These are phyloP conservation scores for Sordariomycetes sp. DNA, from an alignment of 2,329 filamentous ascomycete genomes.

Conservation along the genomic window DNA sequence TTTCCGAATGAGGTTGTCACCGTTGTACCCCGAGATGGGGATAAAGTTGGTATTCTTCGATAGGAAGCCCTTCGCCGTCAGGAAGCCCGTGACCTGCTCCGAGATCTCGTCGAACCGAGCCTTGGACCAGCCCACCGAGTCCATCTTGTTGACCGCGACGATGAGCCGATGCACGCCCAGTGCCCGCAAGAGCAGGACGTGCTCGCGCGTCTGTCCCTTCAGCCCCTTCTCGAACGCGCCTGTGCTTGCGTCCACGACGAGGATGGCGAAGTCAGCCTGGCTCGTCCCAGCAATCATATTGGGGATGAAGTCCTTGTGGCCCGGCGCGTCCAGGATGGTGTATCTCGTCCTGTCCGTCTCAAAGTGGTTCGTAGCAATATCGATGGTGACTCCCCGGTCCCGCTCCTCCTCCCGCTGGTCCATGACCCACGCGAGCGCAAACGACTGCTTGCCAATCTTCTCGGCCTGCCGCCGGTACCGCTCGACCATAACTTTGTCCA, in stretches of 20 bases:
- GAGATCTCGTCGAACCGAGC: conserved; percentile 75
- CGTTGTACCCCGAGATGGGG: conserved; percentile 78
- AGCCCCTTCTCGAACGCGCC: conserved; percentile 91
- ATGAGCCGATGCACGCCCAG: conserved; percentile 82
- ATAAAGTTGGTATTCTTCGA: conserved; percentile 73
- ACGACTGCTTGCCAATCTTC: conserved; percentile 85
- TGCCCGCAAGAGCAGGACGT: conserved; percentile 77
- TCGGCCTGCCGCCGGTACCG: conserved; percentile 82
- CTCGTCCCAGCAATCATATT: conserved; percentile 98
- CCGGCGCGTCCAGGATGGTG: conserved; percentile 90
- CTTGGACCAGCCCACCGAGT: conserved; percentile 72
- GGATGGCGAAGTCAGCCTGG: conserved; percentile 87
- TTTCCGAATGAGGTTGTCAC: conserved; percentile 65
- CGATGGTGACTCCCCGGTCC: conserved; percentile 83
- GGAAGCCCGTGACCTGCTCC: conserved; percentile 70
- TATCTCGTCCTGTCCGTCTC: conserved; percentile 79
- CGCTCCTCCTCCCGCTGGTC: conserved; percentile 87
- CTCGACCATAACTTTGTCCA: conserved; percentile 79
- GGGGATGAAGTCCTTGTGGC: conserved; percentile 89
- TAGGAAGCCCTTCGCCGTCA: conserved; percentile 71
- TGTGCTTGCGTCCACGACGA: conserved; percentile 83
- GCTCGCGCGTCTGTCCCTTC: conserved; percentile 88
- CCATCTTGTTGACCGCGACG: conserved; percentile 91
- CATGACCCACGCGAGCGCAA: conserved; percentile 93
- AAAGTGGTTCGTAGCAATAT: conserved; percentile 91